Conservation (phyloP, 2,329 filamentous ascomycete genomes). For the Venturia pyrina region DNA sequence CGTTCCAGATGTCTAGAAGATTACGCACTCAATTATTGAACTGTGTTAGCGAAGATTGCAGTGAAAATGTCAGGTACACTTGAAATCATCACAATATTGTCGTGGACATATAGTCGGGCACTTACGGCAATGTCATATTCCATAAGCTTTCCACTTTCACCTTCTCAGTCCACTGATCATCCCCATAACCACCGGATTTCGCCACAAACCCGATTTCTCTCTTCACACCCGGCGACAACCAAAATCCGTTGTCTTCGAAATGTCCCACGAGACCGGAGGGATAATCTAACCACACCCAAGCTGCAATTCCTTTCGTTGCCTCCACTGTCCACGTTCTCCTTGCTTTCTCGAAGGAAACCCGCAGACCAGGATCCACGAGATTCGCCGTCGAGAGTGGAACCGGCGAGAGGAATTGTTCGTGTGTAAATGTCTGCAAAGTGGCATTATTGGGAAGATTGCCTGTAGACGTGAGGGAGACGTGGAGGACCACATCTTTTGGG, state of each 20-base stretch:
- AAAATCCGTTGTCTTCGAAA: slow-evolving; percentile 46
- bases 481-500: slow-evolving; percentile 30
- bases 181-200: slow-evolving; percentile 24
- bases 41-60: too few species aligned
- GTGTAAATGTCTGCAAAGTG: slow-evolving; percentile 32
- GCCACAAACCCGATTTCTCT: slow-evolving; percentile 37
- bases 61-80: too few species aligned
- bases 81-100: too few species aligned
- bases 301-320: slow-evolving; percentile 38
- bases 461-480: slow-evolving; percentile 34
- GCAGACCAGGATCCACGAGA: slow-evolving; percentile 40
- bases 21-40: too few species aligned
- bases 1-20: too few species aligned
- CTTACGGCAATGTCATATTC: slow-evolving; percentile 30
- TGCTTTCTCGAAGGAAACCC: slow-evolving; percentile 24
- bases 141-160: slow-evolving; percentile 45
- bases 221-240: slow-evolving; percentile 35
- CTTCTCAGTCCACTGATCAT: slow-evolving; percentile 35
- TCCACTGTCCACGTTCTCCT: slow-evolving; percentile 35
- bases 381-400: slow-evolving; percentile 35
- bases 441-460: slow-evolving; percentile 40
- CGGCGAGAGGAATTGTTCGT: slow-evolving; percentile 42
- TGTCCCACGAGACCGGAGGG: slow-evolving; percentile 38
- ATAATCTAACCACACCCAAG: slow-evolving; percentile 48
- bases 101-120: neutral